Base-by-base conservation (phyloP, 2,329 filamentous ascomycete genomes). In the Colletotrichum coccodes region DNA sequence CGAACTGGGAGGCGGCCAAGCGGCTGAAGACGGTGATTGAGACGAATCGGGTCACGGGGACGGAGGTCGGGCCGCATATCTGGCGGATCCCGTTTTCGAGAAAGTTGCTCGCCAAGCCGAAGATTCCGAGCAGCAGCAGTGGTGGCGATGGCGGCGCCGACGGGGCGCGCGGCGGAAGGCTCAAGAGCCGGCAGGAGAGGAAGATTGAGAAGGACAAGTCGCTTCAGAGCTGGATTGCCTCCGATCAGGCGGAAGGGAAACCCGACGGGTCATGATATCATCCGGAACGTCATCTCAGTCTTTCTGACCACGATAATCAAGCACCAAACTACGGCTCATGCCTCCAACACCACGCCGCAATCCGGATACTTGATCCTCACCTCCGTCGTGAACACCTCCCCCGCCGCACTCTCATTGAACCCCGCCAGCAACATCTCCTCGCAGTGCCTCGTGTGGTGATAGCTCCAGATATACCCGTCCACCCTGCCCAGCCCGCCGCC, bases 1-100 rank as follows among this genome's bases (percentile, higher is more conserved):
- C 80, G 6, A 83, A 82, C 60, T 81, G 80, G 71, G 81, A 83
- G 72, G 76, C 70, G 14, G 70, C 69, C 21, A 71, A 71, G 60
- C 28, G 68, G 49, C 38, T 71, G n/a, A 40, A 44, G 68, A 69
- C 56, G 5, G 68, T 65, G 16, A 53, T 71, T 2, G 70, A 71
- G 60, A 47, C 54, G 53, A 68, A 56, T 12, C 40, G 60, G 28
- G 23, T 53, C 28, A 44, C 63, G 26, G 66, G 61, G 7, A 40
- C 46, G 4, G 58, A 64, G 23, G 59, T 57, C 26, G 70, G 70
- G 21, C 70, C 68, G 49, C 64, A 64, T 4, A 65, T 71, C 36
- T 71, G 70, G 68, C 49, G 68, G 40, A 71, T 71, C 1, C 70
- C 68, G 26, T 71, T 71, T 36, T 68, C 70, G 44, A 57, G 68